These are phyloP conservation scores for Immersiporthe knoxdaviesiana DNA, from an alignment of 2,329 filamentous ascomycete genomes.

Conservation along the genomic window DNA sequence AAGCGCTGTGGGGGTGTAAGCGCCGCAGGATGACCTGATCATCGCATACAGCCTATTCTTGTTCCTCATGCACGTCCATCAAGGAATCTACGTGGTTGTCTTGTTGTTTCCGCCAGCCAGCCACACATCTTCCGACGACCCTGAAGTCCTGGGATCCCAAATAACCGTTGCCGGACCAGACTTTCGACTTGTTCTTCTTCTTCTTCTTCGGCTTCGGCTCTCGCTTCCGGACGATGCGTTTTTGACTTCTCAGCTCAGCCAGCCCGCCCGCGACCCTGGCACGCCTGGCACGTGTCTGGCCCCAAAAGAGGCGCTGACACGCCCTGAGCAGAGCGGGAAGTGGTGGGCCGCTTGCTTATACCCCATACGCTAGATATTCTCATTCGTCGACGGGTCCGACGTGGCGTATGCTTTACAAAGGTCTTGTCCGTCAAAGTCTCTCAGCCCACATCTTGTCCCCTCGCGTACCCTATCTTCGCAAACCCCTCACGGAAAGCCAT, in stretches of 20 bases:
- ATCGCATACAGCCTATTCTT: conserved; percentile 17
- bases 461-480: background rate
- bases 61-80: conserved; percentile 15
- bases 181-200: background rate
- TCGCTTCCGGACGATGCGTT: conserved; percentile 9
- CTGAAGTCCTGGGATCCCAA: background rate
- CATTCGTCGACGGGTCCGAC: background rate
- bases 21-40: background rate
- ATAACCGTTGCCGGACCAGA: background rate
- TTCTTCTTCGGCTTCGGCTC: background rate
- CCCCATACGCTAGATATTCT: background rate
- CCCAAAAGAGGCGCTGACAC: background rate
- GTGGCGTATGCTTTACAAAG: background rate
- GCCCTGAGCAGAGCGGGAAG: conserved; percentile 4
- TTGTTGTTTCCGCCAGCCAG: background rate
- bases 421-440: background rate
- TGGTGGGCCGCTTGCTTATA: background rate
- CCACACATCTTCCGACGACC: background rate
- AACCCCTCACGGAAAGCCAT: too few species aligned
- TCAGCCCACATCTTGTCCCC: background rate
- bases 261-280: background rate
- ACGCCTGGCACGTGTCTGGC: too few species aligned
- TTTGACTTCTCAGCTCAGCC: conserved; percentile 11
- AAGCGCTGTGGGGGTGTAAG: background rate
- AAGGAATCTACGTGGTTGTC: conserved; percentile 3